A percentile compares a stretch with the other conserved stretches of the same genome.
Evolutionary conservation across 495 filamentous ascomycete genomes (phyloP).

Genomic region (Aspergillus hancockii): DNA sequence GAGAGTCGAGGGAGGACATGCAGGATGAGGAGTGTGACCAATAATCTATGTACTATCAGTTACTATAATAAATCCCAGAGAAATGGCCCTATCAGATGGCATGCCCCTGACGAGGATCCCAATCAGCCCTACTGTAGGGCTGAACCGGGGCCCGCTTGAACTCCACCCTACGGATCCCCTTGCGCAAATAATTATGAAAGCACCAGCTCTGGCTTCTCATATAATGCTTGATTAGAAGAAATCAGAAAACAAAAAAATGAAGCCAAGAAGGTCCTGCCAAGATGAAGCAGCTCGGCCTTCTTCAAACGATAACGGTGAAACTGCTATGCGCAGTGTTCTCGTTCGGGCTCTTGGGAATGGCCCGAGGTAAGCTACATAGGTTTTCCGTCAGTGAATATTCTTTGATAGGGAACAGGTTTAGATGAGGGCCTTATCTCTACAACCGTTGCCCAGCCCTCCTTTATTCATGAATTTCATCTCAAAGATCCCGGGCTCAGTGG

Average conservation of each 20-base stretch:
- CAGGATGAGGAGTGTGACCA: background rate
- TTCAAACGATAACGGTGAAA: constrained; percentile 9
- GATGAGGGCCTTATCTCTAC: constrained; percentile 61
- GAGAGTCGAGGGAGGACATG: background rate
- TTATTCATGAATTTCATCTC: constrained; percentile 20
- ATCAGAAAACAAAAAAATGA: background rate
- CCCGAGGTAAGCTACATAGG: constrained; percentile 14
- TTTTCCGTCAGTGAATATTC: background rate
- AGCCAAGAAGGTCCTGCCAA: background rate
- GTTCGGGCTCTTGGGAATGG: constrained; percentile 23
- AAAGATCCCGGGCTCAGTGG: constrained; percentile 47
- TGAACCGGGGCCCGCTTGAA: background rate
- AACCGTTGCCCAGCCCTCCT: constrained; percentile 31
- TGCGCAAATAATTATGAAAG: background rate
- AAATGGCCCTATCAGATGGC: background rate
- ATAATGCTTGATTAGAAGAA: background rate
- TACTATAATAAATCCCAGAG: background rate
- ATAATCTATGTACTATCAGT: background rate
- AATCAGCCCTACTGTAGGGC: background rate
- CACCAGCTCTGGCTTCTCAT: background rate
- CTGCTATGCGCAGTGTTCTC: constrained; percentile 20
- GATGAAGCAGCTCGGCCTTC: background rate
- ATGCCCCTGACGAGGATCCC: background rate
- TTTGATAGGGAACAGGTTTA: constrained; percentile 26
- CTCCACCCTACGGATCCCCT: background rate